phyloP scores from a whole-genome alignment of 1,139 yeast species.

The Kodamaea derodonti region DNA sequence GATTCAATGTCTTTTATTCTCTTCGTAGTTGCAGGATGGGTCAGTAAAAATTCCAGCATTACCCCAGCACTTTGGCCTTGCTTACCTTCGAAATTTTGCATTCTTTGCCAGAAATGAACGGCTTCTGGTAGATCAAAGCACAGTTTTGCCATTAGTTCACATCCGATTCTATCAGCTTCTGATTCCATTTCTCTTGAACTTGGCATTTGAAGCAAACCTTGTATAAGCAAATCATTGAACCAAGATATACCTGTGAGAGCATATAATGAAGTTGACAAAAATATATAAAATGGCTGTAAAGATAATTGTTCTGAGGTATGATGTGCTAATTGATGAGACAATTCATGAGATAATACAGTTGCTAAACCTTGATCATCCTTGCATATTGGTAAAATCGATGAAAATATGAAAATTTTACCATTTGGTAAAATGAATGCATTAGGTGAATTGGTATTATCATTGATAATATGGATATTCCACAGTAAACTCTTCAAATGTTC shows the following conservation, averaged over 20 bases:
- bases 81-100: slow-evolving; percentile 56
- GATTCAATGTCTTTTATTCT: slow-evolving; percentile 64
- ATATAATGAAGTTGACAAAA: slow-evolving; percentile 45
- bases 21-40: slow-evolving; percentile 83
- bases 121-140: slow-evolving; percentile 80
- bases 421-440: slow-evolving; percentile 96
- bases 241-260: slow-evolving; percentile 27
- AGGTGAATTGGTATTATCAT: slow-evolving; percentile 70
- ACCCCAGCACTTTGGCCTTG: slow-evolving; percentile 11
- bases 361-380: slow-evolving; percentile 87
- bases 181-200: slow-evolving; percentile 91
- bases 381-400: slow-evolving; percentile 76
- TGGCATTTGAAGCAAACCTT: slow-evolving; percentile 67
- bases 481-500: slow-evolving; percentile 40
- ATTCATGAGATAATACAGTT: slow-evolving; percentile 87
- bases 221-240: slow-evolving; percentile 53
- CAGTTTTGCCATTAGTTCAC: slow-evolving; percentile 85
- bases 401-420: slow-evolving; percentile 89
- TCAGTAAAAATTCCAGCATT: slow-evolving; percentile 64
- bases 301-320: slow-evolving; percentile 83
- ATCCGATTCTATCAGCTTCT: slow-evolving; percentile 93
- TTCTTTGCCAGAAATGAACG: slow-evolving; percentile 74
- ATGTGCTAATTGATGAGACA: slow-evolving; percentile 90
- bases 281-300: slow-evolving; percentile 50
- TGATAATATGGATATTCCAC: slow-evolving; percentile 83